Evolutionary conservation across 202 grass and related monocot species (phyloP), one percentile per base, ranked within the genome.

Genomic region (Elaeis oleifera): DNA sequence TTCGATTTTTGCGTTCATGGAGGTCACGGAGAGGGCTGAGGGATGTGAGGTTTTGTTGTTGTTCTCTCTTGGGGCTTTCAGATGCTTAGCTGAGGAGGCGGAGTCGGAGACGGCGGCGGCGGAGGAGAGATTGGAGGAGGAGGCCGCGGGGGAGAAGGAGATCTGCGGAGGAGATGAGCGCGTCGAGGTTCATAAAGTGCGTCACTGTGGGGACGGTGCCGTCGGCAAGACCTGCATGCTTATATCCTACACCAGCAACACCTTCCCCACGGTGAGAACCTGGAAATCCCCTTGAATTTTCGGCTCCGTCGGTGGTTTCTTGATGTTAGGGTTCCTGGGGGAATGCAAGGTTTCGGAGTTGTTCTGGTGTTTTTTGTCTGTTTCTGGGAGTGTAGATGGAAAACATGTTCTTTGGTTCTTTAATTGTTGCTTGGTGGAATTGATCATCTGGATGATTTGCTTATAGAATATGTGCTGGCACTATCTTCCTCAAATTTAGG

Each of bases 201-300:
- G 90, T 95, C 51, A 95, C 90, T 29, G 90, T 95, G 53, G 90
- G 74, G 90, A 95, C 78, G 90, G 90, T 68, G 90, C 90, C 75
- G 90, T 95, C 64, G 90, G 90, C 65, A 95, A 95, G 82, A 95
- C 90, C 56, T 95, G 90, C 85, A 95, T 95, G 90, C 90, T 95
- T 56, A 95, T 95, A 76, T 95, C 90, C 68, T 95, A 95, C 79
- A 95, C 89, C 76, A 89, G 84, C 89, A 95, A 95, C 89, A 95
- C 89, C 57, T 95, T 95, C 71, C 90, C 90, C 63, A 95, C 90
- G 26, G 90, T 95, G 67, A 81, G 90, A 2, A 23, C 36, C 50
- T 50, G 19, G 36, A 14, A 6, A 14, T 19, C 28, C 63, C 0
- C 3, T 3, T 50, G 9, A 17, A 17, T 8, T 26, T 17, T 69